Base-by-base conservation (phyloP, 495 filamentous ascomycete genomes). In the Neurospora terricola region DNA sequence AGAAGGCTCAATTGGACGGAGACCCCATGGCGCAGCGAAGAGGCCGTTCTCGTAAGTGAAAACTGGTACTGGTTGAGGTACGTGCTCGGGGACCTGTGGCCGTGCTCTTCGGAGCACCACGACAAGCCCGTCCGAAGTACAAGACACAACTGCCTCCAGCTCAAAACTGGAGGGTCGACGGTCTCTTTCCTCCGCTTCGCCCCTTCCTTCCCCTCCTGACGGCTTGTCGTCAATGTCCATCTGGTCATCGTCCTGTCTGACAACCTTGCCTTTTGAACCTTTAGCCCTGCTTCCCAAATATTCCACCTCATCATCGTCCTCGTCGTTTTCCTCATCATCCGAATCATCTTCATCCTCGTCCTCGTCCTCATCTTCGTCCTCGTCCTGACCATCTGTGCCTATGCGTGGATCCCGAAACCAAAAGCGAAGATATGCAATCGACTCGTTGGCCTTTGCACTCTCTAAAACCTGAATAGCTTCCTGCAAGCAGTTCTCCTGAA, bases 381-480 rank as follows among this genome's bases (percentile, higher is more conserved):
- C 78, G 5, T 76, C 77, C 4, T 70, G 72, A 27, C 81, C 78
- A 34, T 78, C 78, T 48, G 76, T 75, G 11, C 85, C 83, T 71
- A 77, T 75, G 71, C 87, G 85, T 37, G 93, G 93, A 80, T 96
- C 91, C 40, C 92, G 87, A 79, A 90, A 94, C 87, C 89, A 93
- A 78, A 97, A 97, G n/a, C 94, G 91, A 70, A 97, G 85, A 76
- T 97, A 97, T 16, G 94, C 93, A 76, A 97, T 96, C 14, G 94
- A 96, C 75, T 96, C 93, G 76, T 97, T 96, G n/a, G 90, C 90
- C 78, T 97, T 96, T 8, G 94, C 94, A 75, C 90, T 90, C 78
- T 96, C 93, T 59, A 97, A 81, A 75, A 90, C 93, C 73, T 88
- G 86, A 14, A 94, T 87, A 16, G 92, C 93, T 75, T 94, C 91